Base-by-base conservation (phyloP, 1,284 basidiomycete genomes). In the Puccinia brachypodii region DNA sequence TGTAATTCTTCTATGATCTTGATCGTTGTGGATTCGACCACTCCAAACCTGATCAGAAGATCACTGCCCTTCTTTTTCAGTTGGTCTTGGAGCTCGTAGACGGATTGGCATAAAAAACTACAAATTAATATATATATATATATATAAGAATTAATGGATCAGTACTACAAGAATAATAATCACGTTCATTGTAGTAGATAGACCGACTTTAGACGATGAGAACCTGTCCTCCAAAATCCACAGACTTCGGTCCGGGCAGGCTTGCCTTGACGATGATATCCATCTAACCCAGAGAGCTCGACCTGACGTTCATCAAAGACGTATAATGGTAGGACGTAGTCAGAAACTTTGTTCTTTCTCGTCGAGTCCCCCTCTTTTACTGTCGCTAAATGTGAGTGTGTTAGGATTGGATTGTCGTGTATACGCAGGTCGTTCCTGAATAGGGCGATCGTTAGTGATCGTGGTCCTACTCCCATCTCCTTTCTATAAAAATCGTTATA, bases 271-370 rank as follows among this genome's bases (percentile, higher is more conserved):
- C 85, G 81, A 44, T 86, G 80, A 77, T 87, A 88, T 1, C 85
- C 87, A 1, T 88, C 86, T n/a, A 90, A 83, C 3, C 87, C 87
- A 11, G 87, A 87, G 25, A 89, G 85, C 82, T 90, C 89, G 78
- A 90, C 85, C 83, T 88, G 87, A 8, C 88, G 86, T 76, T 89
- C 88, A 83, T 90, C 89, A 76, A 90, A 89, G 79, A 90, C 88
- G 84, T 88, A 90, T 68, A 90, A 84, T 1, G 89, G 89, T 2
- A 90, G 85, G 77, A 90, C 86, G 79, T 89, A 87, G 11, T 88
- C 89, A 47, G 85, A 83, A 28, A 83, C 81, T 3, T 84, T 84
- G 56, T 83, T 83, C 13, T 84, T 83, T 25, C 84, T 22, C 4
- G 19, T n/a, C 38, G 28, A 33, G 36, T 71, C 76, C 13, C 87